These are phyloP conservation scores for Candida ovalis DNA, from an alignment of 805 yeast genomes.

Conservation along the genomic window DNA sequence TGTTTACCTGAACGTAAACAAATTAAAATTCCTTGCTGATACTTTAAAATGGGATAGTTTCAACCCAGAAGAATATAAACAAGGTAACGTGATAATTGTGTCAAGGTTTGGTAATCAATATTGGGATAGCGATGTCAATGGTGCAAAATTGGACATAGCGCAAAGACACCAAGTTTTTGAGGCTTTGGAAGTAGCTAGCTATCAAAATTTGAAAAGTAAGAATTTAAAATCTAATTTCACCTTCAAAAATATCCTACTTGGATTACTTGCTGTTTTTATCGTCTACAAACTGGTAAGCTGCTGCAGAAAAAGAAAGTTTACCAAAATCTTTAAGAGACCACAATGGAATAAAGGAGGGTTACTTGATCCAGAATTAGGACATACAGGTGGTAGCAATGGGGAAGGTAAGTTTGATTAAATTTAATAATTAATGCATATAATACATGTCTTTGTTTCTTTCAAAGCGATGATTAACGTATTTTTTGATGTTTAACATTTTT, in stretches of 20 bases:
- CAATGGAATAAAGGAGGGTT: background rate
- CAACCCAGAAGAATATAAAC: slow-evolving; percentile 29
- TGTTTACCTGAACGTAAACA: slow-evolving; percentile 48
- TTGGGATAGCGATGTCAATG: slow-evolving; percentile 19
- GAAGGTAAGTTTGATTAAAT: slow-evolving; percentile 2
- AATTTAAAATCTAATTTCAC: slow-evolving; percentile 10
- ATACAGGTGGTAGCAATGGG: background rate
- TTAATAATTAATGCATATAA: background rate
- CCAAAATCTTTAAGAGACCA: background rate
- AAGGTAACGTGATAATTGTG: slow-evolving; percentile 58
- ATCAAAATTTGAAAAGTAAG: slow-evolving; percentile 3
- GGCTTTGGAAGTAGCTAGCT: slow-evolving; percentile 11
- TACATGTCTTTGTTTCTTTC: background rate
- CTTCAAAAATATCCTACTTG: background rate
- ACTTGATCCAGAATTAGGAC: slow-evolving; percentile 3
- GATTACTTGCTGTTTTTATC: background rate
- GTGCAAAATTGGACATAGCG: slow-evolving; percentile 10
- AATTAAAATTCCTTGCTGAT: slow-evolving; percentile 18
- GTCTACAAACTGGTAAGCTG: background rate
- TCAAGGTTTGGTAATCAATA: slow-evolving; percentile 32
- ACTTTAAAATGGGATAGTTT: slow-evolving; percentile 35
- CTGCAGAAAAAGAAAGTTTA: background rate
- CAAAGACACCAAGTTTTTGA: slow-evolving; percentile 7
- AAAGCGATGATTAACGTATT: too few species aligned
- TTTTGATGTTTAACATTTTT: too few species aligned